Conservation (phyloP, 2,329 filamentous ascomycete species). For the Cladosporium halotolerans region DNA sequence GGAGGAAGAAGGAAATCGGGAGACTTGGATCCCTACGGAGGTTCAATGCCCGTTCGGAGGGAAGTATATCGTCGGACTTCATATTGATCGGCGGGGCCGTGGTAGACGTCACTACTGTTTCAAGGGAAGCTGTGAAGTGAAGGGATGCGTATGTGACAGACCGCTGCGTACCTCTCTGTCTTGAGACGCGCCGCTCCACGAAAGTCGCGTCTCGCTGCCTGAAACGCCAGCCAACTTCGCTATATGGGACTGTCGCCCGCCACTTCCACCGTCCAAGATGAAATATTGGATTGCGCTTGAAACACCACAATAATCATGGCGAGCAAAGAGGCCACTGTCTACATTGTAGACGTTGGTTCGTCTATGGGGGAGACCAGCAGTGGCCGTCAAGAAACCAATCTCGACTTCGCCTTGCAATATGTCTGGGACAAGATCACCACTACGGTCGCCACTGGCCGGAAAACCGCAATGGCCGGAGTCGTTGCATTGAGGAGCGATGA, state of each 20-base stretch:
- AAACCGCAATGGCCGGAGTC: slow-evolving; percentile 70
- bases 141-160: not conserved
- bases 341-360: slow-evolving; percentile 78
- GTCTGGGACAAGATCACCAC: slow-evolving; percentile 88
- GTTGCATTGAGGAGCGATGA: slow-evolving; percentile 74
- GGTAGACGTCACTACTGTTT: slow-evolving; percentile 5
- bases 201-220: not conserved
- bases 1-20: not conserved
- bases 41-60: not conserved
- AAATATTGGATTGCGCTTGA: not conserved
- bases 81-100: not conserved
- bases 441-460: slow-evolving; percentile 63
- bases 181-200: not conserved
- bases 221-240: not conserved
- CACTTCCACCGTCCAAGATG: not conserved
- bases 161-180: not conserved
- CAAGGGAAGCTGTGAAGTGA: not conserved
- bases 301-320: slow-evolving; percentile 54
- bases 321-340: slow-evolving; percentile 87
- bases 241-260: not conserved
- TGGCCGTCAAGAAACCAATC: slow-evolving; percentile 68
- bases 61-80: too few relatives aligned
- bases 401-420: slow-evolving; percentile 86
- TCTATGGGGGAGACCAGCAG: slow-evolving; percentile 72
- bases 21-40: not conserved